phyloP scores from a whole-genome alignment of 257 asterid species.

The Plantago elongata region DNA sequence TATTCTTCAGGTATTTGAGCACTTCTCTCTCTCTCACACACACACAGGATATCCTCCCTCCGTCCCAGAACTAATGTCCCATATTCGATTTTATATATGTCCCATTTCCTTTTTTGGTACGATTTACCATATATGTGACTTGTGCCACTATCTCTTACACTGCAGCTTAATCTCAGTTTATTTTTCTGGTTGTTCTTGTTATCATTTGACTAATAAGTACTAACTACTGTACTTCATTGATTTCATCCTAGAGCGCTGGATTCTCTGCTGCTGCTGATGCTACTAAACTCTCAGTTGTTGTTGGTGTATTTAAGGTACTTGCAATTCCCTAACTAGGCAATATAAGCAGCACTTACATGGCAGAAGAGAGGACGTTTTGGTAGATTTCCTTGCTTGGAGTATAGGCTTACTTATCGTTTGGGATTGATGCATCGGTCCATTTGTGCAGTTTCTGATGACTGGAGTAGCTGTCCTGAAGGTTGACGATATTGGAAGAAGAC shows the following conservation, averaged over 20 bases:
- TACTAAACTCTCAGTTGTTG: constrained; percentile 75
- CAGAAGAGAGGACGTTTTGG: neutral
- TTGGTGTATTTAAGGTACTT: constrained; percentile 89
- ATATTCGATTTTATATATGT: too few species aligned
- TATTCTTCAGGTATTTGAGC: constrained; percentile 75
- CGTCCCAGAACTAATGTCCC: too few species aligned
- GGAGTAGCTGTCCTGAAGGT: constrained; percentile 93
- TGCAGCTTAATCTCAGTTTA: neutral
- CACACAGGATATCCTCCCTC: too few species aligned
- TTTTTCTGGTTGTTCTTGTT: constrained; percentile 5
- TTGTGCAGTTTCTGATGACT: constrained; percentile 76
- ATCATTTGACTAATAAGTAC: constrained; percentile 12
- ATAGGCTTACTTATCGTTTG: neutral
- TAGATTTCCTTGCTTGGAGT: too few species aligned
- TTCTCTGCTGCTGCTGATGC: constrained; percentile 98
- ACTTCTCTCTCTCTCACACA: neutral
- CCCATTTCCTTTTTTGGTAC: too few species aligned
- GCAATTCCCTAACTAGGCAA: constrained; percentile 10
- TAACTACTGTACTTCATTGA: constrained; percentile 15
- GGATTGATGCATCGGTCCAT: neutral
- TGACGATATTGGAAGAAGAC: constrained; percentile 94
- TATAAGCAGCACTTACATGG: neutral
- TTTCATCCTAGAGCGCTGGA: constrained; percentile 70
- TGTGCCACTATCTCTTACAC: too few species aligned
- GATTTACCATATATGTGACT: too few species aligned